Evolutionary conservation across 805 yeast species (phyloP).

Genomic region (Candida ascalaphidarum): DNA sequence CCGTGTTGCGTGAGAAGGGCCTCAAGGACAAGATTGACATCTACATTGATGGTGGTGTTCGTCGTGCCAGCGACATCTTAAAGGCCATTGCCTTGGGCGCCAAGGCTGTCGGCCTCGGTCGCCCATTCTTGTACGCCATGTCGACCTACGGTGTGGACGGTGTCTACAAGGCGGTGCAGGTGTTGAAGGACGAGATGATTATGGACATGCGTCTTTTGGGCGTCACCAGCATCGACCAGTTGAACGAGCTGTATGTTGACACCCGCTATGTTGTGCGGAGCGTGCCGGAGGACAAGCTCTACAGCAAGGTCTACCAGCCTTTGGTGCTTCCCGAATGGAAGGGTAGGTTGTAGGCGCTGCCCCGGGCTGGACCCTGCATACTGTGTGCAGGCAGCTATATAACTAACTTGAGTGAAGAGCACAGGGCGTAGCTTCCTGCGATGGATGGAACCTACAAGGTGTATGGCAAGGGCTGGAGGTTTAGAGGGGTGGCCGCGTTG

Average conservation of each 20-base stretch:
- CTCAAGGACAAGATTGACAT: conserved; percentile 42
- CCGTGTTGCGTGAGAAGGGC: conserved; percentile 36
- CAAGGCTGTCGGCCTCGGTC: conserved; percentile 61
- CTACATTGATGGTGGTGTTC: conserved; percentile 61
- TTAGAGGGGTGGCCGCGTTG: no score
- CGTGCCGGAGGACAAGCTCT: conserved; percentile 50
- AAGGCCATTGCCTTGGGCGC: conserved; percentile 67
- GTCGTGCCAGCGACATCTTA: conserved; percentile 59
- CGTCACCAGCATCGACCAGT: conserved; percentile 49
- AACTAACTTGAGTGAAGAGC: no score
- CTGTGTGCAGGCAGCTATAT: no score
- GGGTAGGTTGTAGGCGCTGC: no score
- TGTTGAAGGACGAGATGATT: conserved; percentile 61
- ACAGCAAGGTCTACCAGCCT: conserved; percentile 46
- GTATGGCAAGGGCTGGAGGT: no score
- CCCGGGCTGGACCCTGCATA: no score
- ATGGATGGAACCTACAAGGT: no score
- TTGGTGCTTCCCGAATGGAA: conserved; percentile 46
- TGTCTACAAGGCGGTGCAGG: conserved; percentile 48
- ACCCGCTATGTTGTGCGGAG: conserved; percentile 31
- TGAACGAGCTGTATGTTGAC: conserved; percentile 58
- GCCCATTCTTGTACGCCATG: conserved; percentile 60
- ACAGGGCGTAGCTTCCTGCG: no score
- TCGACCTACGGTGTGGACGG: conserved; percentile 58
- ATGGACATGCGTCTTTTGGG: conserved; percentile 80